phyloP scores from a whole-genome alignment of 2,329 filamentous ascomycete genomes.

The Hypoxylon sp. region DNA sequence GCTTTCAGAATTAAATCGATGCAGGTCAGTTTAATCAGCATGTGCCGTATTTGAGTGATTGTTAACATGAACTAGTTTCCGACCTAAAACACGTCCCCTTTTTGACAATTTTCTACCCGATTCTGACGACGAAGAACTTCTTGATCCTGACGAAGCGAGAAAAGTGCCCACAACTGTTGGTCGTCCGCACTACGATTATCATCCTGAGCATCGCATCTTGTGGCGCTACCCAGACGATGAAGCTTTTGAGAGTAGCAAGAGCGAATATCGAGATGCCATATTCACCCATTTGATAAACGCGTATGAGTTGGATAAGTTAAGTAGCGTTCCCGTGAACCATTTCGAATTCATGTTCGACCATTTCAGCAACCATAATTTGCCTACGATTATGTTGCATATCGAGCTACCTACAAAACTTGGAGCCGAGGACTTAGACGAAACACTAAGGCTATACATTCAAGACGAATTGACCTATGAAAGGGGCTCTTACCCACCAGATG shows the following conservation, averaged over 20 bases:
- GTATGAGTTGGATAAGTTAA: constrained; percentile 11
- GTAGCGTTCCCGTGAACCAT: neutral
- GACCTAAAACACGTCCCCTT: neutral
- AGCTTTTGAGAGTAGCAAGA: constrained; percentile 7
- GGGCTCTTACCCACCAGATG: constrained; percentile 24
- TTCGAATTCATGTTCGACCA: constrained; percentile 32
- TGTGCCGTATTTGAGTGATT: neutral
- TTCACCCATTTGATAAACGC: constrained; percentile 13
- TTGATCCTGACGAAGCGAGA: no score
- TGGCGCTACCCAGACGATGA: constrained; percentile 48
- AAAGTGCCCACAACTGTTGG: constrained; percentile 18
- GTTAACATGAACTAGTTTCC: constrained; percentile 44
- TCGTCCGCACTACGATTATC: constrained; percentile 46
- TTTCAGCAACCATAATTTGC: constrained; percentile 5
- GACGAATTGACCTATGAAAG: constrained; percentile 7
- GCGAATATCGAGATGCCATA: constrained; percentile 7
- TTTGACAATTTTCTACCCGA: neutral
- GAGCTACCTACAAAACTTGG: neutral
- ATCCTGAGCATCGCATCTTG: constrained; percentile 52
- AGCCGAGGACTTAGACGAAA: neutral
- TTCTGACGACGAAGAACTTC: neutral
- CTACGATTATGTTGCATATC: neutral
- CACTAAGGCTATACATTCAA: constrained; percentile 6
- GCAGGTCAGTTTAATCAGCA: constrained; percentile 48
- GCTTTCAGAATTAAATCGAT: constrained; percentile 45